phyloP scores from a whole-genome alignment of 441 rosid species.

The Mallotus repandus region DNA sequence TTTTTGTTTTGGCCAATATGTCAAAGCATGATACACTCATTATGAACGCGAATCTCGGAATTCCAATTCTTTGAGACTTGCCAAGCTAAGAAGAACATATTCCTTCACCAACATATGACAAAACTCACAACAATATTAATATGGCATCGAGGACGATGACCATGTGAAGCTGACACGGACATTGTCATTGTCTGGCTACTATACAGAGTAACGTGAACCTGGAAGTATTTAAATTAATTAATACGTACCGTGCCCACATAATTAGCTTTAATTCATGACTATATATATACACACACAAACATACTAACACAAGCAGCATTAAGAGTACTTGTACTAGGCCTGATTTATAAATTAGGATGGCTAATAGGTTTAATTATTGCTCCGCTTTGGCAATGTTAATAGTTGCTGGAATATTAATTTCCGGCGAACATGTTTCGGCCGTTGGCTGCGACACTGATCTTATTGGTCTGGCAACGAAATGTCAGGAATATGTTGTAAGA shows the following conservation, averaged over 20 bases:
- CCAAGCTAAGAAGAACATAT: constrained; percentile 7
- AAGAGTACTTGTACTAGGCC: neutral
- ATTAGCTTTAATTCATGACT: neutral
- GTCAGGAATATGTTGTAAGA: constrained; percentile 16
- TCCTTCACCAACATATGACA: neutral
- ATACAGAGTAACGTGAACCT: neutral
- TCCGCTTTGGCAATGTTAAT: neutral
- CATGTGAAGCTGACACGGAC: neutral
- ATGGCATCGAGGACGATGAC: neutral
- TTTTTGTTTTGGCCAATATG: too few species aligned
- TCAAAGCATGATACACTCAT: too few species aligned
- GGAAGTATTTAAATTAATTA: neutral
- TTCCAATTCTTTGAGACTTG: neutral
- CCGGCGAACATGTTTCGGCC: constrained; percentile 1
- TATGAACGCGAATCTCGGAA: neutral
- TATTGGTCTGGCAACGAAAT: constrained; percentile 10
- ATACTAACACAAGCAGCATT: neutral
- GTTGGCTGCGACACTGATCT: constrained; percentile 8
- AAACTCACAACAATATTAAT: neutral
- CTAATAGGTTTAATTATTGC: neutral
- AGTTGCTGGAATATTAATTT: neutral
- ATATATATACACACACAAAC: neutral
- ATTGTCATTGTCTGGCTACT: neutral
- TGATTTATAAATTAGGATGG: neutral
- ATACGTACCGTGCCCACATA: too few species aligned